phyloP scores from a whole-genome alignment of 2,329 filamentous ascomycete genomes.

The Pyrenophora tritici-repentis region DNA sequence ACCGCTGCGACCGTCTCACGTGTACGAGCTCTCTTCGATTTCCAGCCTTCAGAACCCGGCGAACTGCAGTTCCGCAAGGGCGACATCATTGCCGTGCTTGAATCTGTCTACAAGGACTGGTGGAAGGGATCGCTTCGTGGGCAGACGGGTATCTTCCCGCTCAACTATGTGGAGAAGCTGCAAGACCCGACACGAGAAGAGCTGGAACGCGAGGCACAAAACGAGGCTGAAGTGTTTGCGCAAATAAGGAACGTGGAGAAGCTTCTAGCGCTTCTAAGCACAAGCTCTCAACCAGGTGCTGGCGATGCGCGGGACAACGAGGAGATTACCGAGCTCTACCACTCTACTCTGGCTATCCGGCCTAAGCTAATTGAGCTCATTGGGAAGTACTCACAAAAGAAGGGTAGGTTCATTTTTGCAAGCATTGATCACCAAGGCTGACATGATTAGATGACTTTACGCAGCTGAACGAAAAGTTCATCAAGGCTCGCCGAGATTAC shows the following conservation, averaged over 20 bases:
- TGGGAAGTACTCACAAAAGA: conserved; percentile 99
- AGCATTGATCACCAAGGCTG: conserved; percentile 3
- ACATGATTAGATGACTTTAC: conserved; percentile 83
- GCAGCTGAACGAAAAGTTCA: conserved; percentile 98
- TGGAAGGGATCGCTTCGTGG: conserved; percentile 96
- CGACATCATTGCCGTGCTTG: conserved; percentile 94
- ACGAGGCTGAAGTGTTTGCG: conserved; percentile 81
- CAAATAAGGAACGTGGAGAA: conserved; percentile 80
- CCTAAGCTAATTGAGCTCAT: conserved; percentile 98
- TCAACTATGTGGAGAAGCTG: conserved; percentile 98
- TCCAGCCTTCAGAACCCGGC: conserved; percentile 88
- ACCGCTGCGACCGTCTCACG: conserved; percentile 95
- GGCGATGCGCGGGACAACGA: conserved; percentile 87
- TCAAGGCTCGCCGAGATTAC: conserved; percentile 96
- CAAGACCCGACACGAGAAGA: conserved; percentile 94
- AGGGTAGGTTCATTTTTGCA: conserved; percentile 63
- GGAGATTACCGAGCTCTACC: conserved; percentile 89
- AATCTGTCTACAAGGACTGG: conserved; percentile 99
- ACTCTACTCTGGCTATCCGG: conserved; percentile 89
- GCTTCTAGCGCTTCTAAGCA: conserved; percentile 86
- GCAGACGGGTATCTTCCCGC: conserved; percentile 94
- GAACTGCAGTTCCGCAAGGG: conserved; percentile 96
- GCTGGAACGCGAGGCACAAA: conserved; percentile 91
- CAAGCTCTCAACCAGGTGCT: conserved; percentile 59
- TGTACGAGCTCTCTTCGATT: conserved; percentile 92